Conservation (phyloP, 345 rosid species). For the Syzygium aromaticum region DNA sequence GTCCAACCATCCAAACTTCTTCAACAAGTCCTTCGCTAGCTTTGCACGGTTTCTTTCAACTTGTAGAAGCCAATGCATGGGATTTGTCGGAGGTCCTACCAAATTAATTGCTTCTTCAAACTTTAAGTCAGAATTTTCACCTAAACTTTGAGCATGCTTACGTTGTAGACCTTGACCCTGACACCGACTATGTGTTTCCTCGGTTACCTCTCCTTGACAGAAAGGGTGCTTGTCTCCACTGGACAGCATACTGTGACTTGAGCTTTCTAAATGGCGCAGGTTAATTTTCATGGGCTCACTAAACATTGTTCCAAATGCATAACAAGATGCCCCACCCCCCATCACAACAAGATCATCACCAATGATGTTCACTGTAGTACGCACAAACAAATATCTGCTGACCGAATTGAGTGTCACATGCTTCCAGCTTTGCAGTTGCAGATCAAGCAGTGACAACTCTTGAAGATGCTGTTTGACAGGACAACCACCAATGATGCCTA, state of each 20-base stretch:
- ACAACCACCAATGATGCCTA: conserved; percentile 94
- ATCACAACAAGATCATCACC: conserved; percentile 64
- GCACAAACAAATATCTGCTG: conserved; percentile 64
- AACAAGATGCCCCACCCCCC: conserved; percentile 97
- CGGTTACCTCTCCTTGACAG: background rate
- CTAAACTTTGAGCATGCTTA: conserved; percentile 10
- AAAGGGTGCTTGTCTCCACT: background rate
- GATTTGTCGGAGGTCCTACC: conserved; percentile 5
- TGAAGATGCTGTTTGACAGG: conserved; percentile 65
- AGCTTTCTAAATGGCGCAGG: conserved; percentile 35
- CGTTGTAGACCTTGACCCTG: conserved; percentile 12
- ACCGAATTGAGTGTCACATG: conserved; percentile 47
- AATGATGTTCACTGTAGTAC: conserved; percentile 59
- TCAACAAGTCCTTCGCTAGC: conserved; percentile 72
- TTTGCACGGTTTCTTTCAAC: conserved; percentile 61
- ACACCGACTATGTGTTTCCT: conserved; percentile 9
- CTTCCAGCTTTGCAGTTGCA: conserved; percentile 46
- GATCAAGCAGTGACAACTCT: conserved; percentile 65
- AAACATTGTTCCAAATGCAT: conserved; percentile 95
- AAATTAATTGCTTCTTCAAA: conserved; percentile 5
- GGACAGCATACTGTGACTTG: conserved; percentile 2
- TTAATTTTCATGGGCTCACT: conserved; percentile 64
- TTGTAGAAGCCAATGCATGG: conserved; percentile 37
- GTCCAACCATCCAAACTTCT: conserved; percentile 85
- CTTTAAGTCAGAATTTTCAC: conserved; percentile 11